phyloP scores from a whole-genome alignment of 176 grass and related monocot genomes.

The Oryza meyeriana region DNA sequence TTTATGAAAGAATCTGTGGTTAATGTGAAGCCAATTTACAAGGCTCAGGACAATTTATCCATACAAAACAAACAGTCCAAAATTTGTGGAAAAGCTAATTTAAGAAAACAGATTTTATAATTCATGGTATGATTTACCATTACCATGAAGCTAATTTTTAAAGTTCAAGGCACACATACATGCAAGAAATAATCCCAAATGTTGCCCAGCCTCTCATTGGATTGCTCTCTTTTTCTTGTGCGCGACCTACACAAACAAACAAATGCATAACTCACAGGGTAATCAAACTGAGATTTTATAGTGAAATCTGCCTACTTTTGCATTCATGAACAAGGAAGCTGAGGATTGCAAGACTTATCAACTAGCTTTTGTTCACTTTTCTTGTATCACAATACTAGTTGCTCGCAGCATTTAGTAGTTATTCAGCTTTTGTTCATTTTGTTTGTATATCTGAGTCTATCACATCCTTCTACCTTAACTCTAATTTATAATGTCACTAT shows the following conservation, averaged over 20 bases:
- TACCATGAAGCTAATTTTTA: neutral
- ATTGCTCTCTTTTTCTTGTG: conserved; percentile 55
- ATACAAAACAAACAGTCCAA: conserved; percentile 45
- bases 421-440: neutral
- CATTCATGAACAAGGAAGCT: conserved; percentile 5
- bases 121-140: neutral
- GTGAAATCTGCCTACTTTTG: neutral
- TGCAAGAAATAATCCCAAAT: conserved; percentile 80
- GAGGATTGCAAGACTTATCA: neutral
- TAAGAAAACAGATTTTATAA: neutral
- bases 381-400: neutral
- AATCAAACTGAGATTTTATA: conserved; percentile 3
- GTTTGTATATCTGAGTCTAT: neutral
- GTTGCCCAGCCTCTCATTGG: conserved; percentile 69
- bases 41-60: neutral
- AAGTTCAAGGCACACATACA: conserved; percentile 55
- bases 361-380: neutral
- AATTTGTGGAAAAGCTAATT: conserved; percentile 11
- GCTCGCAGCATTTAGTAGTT: neutral
- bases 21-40: neutral
- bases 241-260: conserved; percentile 47
- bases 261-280: neutral
- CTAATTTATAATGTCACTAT: neutral
- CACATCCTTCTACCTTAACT: neutral
- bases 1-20: conserved; percentile 10